A percentile compares a stretch with the other conserved stretches of the same genome.
phyloP scores from a whole-genome alignment of 345 rosid species.

The Atalantia buxifolia region DNA sequence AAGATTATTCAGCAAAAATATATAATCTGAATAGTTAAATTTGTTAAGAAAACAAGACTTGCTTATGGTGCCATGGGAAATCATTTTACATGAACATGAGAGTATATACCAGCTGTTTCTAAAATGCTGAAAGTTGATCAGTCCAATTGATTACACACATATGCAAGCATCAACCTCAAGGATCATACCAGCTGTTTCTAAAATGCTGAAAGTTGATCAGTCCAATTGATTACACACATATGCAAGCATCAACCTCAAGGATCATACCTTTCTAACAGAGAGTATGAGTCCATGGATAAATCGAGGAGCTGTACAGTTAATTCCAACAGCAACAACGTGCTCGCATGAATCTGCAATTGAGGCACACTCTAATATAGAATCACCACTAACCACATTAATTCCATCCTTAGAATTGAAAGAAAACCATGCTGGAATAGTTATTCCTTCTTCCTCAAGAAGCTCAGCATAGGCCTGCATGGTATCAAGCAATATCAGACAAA shows the following conservation, averaged over 20 bases:
- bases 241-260: not conserved
- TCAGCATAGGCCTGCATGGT: slow-evolving; percentile 65
- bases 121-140: not conserved
- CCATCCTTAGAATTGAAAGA: slow-evolving; percentile 76
- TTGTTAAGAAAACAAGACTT: not conserved
- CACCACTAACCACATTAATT: slow-evolving; percentile 66
- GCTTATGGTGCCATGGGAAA: no score
- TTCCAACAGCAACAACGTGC: slow-evolving; percentile 69
- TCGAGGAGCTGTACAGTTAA: slow-evolving; percentile 85
- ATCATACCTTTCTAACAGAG: slow-evolving; percentile 46
- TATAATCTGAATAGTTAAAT: not conserved
- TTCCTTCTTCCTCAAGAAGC: slow-evolving; percentile 74
- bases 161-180: not conserved
- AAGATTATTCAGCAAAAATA: slow-evolving; percentile 1
- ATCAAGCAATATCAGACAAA: not conserved
- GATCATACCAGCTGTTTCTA: slow-evolving; percentile 38
- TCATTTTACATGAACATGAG: no score
- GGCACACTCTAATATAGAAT: slow-evolving; percentile 66
- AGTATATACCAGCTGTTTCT: not conserved
- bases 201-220: not conserved
- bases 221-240: not conserved
- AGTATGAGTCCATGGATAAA: slow-evolving; percentile 55
- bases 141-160: not conserved
- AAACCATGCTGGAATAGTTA: slow-evolving; percentile 79
- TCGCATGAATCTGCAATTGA: slow-evolving; percentile 70